Percentiles rank a stretch among this genome's conserved stretches.
Evolutionary conservation across 768 basidiomycete genomes (phyloP).

Genomic region (Omphalotus guepiniiformis): DNA sequence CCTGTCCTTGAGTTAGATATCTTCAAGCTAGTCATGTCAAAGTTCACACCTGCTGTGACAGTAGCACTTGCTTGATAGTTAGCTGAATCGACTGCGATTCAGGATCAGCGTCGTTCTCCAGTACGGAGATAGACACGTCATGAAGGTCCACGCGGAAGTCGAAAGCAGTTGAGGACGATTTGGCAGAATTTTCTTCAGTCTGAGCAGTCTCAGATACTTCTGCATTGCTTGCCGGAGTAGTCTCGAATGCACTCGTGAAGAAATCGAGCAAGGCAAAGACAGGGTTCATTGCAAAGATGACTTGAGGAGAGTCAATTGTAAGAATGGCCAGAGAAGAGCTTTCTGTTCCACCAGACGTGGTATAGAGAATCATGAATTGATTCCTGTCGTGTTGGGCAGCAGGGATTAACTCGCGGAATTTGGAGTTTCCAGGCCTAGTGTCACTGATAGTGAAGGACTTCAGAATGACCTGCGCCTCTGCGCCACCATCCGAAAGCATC

Average conservation of each 20-base stretch:
- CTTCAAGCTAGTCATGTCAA: not conserved
- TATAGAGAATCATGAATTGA: constrained; percentile 92
- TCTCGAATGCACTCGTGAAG: constrained; percentile 55
- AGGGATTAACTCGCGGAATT: constrained; percentile 93
- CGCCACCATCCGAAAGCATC: constrained; percentile 74
- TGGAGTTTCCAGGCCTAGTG: constrained; percentile 74
- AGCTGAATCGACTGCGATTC: constrained; percentile 86
- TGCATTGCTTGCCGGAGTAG: constrained; percentile 12
- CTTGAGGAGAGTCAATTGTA: constrained; percentile 87
- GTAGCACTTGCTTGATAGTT: constrained; percentile 74
- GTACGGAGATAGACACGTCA: constrained; percentile 81
- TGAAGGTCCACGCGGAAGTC: constrained; percentile 86
- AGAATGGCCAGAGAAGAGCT: constrained; percentile 69
- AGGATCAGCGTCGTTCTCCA: constrained; percentile 77
- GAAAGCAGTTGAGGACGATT: constrained; percentile 28
- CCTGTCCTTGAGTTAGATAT: constrained; percentile 36
- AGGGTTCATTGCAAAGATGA: constrained; percentile 91
- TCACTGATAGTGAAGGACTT: constrained; percentile 91
- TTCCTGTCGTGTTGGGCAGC: constrained; percentile 83
- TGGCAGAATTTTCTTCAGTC: constrained; percentile 12
- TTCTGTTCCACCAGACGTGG: constrained; percentile 57
- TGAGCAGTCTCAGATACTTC: constrained; percentile 9
- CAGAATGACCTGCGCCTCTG: constrained; percentile 84
- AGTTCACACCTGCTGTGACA: constrained; percentile 78
- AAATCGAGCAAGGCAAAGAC: constrained; percentile 87